phyloP scores from a whole-genome alignment of 129 eudicot genomes.

The Ambrosia artemisiifolia region DNA sequence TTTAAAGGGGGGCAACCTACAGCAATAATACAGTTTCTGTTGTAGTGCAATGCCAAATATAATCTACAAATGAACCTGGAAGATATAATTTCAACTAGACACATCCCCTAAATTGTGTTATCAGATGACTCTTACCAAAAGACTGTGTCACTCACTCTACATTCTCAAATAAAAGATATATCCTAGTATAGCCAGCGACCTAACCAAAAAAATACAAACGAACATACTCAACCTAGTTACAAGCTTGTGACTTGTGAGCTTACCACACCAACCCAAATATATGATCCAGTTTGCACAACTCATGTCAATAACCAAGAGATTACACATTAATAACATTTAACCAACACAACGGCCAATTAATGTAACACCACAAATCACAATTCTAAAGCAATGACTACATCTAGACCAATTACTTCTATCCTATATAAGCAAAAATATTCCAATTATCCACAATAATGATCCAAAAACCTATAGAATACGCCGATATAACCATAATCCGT shows the following conservation, averaged over 20 bases:
- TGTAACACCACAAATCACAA: not conserved
- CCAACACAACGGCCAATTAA: not conserved
- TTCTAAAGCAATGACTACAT: not conserved
- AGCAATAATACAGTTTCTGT: not conserved
- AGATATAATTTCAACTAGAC: not conserved
- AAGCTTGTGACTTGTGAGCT: constrained; percentile 9
- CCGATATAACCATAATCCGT: not conserved
- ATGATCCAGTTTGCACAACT: not conserved
- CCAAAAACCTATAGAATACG: not conserved
- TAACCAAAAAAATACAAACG: not conserved
- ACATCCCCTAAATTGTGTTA: not conserved
- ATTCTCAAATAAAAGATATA: not conserved
- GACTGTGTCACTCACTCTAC: not conserved
- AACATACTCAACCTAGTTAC: not conserved
- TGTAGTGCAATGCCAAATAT: not conserved
- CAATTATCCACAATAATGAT: not conserved
- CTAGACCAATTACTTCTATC: not conserved
- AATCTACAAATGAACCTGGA: not conserved
- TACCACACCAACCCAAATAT: not conserved
- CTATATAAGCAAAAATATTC: not conserved
- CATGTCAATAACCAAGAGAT: not conserved
- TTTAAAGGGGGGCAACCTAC: not conserved
- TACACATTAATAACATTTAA: not conserved
- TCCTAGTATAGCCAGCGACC: constrained; percentile 6
- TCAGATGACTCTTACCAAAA: not conserved